Conservation (phyloP, 2,329 filamentous ascomycete species). For the Penicillium sp. region DNA sequence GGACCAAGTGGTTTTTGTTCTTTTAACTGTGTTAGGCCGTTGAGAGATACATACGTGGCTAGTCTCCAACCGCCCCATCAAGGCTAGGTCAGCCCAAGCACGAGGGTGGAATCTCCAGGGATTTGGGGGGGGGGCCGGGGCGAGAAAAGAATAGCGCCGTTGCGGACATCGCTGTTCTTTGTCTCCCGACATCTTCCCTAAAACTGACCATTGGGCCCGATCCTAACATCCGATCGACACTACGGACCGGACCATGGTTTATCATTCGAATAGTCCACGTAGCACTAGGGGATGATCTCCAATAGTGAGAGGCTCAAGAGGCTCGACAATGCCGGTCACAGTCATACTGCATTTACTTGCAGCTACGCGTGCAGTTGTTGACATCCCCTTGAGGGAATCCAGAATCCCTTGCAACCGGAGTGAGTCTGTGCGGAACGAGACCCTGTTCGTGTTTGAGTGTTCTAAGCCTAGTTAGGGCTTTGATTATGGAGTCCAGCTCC, state of each 20-base stretch:
- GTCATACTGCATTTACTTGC: background rate
- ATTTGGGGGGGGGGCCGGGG: no score
- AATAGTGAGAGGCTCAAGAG: background rate
- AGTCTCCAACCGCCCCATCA: background rate
- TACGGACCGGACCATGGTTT: background rate
- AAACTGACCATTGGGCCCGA: background rate
- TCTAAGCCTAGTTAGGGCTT: constrained; percentile 7
- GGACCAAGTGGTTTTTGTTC: background rate
- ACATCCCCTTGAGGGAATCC: constrained; percentile 5
- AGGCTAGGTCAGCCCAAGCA: background rate
- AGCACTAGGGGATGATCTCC: background rate
- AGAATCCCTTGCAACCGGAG: constrained; percentile 1
- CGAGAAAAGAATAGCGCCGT: background rate
- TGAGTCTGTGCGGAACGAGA: constrained; percentile 15
- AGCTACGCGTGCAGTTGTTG: background rate
- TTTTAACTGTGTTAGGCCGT: no score
- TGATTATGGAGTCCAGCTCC: constrained; percentile 15
- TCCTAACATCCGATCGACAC: background rate
- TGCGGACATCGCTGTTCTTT: constrained; percentile 1
- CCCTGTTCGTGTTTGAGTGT: constrained; percentile 9
- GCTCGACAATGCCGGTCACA: background rate
- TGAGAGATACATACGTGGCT: background rate
- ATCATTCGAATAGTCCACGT: background rate
- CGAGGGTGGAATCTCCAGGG: constrained; percentile 2
- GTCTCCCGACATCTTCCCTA: background rate